These are phyloP conservation scores for Starmerella tilneyi DNA, from an alignment of 805 yeast species.

Conservation along the genomic window DNA sequence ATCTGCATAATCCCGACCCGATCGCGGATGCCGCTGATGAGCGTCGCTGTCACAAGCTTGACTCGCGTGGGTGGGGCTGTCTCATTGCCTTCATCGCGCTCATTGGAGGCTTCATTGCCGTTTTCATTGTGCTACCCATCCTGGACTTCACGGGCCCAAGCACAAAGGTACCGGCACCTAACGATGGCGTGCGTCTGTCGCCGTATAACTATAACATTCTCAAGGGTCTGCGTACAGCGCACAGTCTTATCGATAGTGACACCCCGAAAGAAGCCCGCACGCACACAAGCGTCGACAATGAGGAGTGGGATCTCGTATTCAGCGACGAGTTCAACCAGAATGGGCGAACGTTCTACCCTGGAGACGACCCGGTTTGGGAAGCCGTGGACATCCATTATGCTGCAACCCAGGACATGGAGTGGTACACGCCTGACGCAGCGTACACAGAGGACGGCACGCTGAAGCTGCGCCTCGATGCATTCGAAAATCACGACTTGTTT, in stretches of 20 bases:
- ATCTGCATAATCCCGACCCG: conserved; percentile 92
- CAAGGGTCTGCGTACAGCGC: conserved; percentile 45
- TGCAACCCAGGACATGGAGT: conserved; percentile 82
- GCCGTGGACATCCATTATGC: conserved; percentile 76
- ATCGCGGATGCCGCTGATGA: conserved; percentile 81
- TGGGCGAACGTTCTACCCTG: conserved; percentile 81
- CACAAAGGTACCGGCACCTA: conserved; percentile 28
- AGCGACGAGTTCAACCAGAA: conserved; percentile 85
- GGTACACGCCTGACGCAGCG: conserved; percentile 90
- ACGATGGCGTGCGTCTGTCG: conserved; percentile 37
- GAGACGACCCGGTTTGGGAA: conserved; percentile 86
- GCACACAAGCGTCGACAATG: conserved; percentile 49
- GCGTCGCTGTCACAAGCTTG: conserved; percentile 31
- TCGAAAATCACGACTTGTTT: conserved; percentile 60
- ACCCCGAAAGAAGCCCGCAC: conserved; percentile 49
- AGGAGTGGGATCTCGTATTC: conserved; percentile 65
- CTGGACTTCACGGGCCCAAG: conserved; percentile 66
- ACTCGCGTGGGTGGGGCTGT: conserved; percentile 32
- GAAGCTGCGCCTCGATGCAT: conserved; percentile 66
- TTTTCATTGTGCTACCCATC: conserved; percentile 74
- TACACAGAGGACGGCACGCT: conserved; percentile 67
- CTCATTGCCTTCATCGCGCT: conserved; percentile 40
- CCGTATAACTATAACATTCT: conserved; percentile 49
- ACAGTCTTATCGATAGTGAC: conserved; percentile 54
- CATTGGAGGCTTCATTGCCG: conserved; percentile 48